A percentile compares a stretch with the other conserved stretches of the same genome.
These are phyloP conservation scores for Heterobasidion irregulare DNA, from an alignment of 1,284 basidiomycete genomes.

Conservation along the genomic window DNA sequence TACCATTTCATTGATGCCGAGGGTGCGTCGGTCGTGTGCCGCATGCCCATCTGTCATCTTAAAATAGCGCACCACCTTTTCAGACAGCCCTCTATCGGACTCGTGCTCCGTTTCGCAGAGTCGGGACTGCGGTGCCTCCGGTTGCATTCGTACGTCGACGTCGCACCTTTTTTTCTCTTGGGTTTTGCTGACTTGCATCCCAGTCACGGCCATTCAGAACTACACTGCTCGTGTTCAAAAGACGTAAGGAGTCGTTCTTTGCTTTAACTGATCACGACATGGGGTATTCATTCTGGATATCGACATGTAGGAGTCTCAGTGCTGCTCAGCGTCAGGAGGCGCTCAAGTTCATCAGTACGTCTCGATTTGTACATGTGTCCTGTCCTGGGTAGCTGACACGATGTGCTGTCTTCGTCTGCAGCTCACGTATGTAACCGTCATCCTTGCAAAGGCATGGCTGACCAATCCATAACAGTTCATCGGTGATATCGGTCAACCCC, in stretches of 20 bases:
- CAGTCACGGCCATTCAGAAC: constrained; percentile 46
- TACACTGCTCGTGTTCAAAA: constrained; percentile 42
- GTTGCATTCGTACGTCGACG: constrained; percentile 33
- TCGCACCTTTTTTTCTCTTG: neutral
- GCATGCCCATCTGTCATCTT: too few species aligned
- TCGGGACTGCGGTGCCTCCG: constrained; percentile 32
- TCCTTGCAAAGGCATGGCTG: neutral
- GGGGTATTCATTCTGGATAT: neutral
- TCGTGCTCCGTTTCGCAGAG: constrained; percentile 39
- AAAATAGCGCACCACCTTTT: neutral
- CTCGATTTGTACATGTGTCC: neutral
- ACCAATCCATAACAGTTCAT: constrained; percentile 27
- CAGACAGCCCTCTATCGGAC: constrained; percentile 33
- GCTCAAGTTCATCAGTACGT: constrained; percentile 35
- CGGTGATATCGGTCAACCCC: constrained; percentile 43
- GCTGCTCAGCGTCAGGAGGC: constrained; percentile 38
- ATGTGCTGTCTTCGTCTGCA: constrained; percentile 7
- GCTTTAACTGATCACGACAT: neutral
- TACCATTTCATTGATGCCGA: constrained; percentile 43
- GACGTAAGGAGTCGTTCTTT: constrained; percentile 13
- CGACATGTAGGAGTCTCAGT: constrained; percentile 18
- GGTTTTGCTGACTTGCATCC: neutral
- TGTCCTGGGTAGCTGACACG: neutral
- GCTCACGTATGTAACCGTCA: constrained; percentile 24
- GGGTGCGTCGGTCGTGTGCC: constrained; percentile 22